Evolutionary conservation across 78 protist genomes (phyloP), one percentile per base, ranked within the genome.

Genomic region (Reticulomyxa filosa): DNA sequence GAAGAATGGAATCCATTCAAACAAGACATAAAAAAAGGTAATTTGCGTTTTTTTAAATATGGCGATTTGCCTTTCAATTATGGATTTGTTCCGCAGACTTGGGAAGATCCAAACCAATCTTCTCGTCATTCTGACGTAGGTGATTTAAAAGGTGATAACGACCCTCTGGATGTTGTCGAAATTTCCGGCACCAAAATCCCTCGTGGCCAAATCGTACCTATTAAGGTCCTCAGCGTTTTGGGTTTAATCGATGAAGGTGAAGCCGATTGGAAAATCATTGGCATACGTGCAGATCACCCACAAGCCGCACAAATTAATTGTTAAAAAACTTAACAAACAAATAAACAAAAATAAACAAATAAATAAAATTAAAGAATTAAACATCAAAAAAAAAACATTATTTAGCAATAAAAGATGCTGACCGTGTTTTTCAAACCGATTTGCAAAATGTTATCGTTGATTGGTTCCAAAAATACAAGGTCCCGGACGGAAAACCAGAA

Each of bases 41-140:
- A 52, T 36, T 42, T 46, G 6, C 72, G 72, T 22, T 46, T 30
- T 35, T 67, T 55, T 51, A n/a, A 67, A 48, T 63, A 67, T 50
- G 72, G 72, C 64, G 53, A 62, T 39, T 57, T 68, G 56, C 65
- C 72, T 36, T 69, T 50, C 75, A 77, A 77, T 70, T 77, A 77
- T 55, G 82, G 82, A 62, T 57, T 65, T 63, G 53, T 77, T 22
- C 82, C 82, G 23, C 78, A 72, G 65, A 77, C 82, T 25, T 77
- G 69, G 70, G 82, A 77, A 39, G 78, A 72, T 42, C 82, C 82
- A 7, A 42, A 51, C 74, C n/a, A n/a, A n/a, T n/a, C n/a, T n/a
- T n/a, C n/a, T n/a, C n/a, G n/a, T n/a, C n/a, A n/a, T n/a, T n/a
- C n/a, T n/a, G n/a, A n/a, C n/a, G n/a, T n/a, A n/a, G n/a, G n/a